These are phyloP conservation scores for Amesomyces nigricolor DNA, from an alignment of 2,329 filamentous ascomycete genomes.

Conservation along the genomic window DNA sequence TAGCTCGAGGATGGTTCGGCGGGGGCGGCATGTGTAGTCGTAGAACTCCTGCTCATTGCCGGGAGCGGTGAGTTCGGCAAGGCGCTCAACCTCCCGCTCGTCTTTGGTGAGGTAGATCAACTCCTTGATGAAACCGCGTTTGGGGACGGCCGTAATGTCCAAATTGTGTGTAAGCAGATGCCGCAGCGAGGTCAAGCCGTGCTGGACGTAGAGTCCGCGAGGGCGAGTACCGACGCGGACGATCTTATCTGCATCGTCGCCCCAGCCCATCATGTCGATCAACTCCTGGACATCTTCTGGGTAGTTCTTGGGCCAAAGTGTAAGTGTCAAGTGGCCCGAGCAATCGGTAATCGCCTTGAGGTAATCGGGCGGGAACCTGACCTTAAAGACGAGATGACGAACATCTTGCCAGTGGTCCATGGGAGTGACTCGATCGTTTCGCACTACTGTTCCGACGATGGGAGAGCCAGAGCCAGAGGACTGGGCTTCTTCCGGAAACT, in stretches of 20 bases:
- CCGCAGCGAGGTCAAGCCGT: constrained; percentile 55
- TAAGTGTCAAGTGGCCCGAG: constrained; percentile 72
- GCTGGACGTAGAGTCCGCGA: constrained; percentile 32
- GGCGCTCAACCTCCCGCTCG: constrained; percentile 67
- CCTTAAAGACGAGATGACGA: constrained; percentile 63
- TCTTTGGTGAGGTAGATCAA: constrained; percentile 72
- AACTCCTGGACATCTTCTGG: constrained; percentile 71
- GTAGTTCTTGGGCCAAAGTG: constrained; percentile 84
- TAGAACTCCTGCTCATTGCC: constrained; percentile 85
- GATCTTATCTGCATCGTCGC: constrained; percentile 60
- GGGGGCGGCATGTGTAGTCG: constrained; percentile 88
- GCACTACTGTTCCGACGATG: constrained; percentile 46
- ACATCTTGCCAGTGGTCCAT: constrained; percentile 87
- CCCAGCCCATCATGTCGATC: constrained; percentile 75
- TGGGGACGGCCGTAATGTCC: constrained; percentile 85
- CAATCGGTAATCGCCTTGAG: constrained; percentile 30
- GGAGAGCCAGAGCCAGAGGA: constrained; percentile 54
- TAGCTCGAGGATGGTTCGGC: constrained; percentile 86
- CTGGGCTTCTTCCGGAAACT: constrained; percentile 30
- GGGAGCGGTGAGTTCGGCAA: constrained; percentile 76
- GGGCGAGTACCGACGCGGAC: constrained; percentile 47
- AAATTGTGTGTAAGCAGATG: constrained; percentile 74
- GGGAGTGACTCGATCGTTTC: constrained; percentile 72
- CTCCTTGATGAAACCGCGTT: constrained; percentile 75
- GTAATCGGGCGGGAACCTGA: constrained; percentile 26